Conservation (phyloP, 768 basidiomycete species). For the Cystofilobasidium bisporidii region DNA sequence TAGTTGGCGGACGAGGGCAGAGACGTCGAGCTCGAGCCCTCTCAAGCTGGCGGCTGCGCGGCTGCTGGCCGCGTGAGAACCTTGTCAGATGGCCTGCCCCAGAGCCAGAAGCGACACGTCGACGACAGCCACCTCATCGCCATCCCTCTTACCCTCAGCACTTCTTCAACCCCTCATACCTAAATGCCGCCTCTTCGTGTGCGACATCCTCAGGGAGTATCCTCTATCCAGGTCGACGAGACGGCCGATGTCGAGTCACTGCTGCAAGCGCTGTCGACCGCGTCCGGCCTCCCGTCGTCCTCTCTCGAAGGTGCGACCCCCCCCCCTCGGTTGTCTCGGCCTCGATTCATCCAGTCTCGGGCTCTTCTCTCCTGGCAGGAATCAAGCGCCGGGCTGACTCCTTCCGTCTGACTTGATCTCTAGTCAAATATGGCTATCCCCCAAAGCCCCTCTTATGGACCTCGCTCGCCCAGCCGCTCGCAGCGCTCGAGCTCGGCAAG, state of each 20-base stretch:
- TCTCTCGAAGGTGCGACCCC: constrained; percentile 62
- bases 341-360: background rate
- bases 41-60: too few species aligned
- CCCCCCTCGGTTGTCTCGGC: constrained; percentile 16
- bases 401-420: background rate
- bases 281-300: constrained; percentile 61
- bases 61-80: too few species aligned
- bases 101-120: too few species aligned
- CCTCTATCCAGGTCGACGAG: constrained; percentile 61
- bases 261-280: constrained; percentile 57
- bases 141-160: too few species aligned
- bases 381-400: background rate
- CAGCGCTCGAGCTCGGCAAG: constrained; percentile 61
- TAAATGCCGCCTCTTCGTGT: constrained; percentile 49
- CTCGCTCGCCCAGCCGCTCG: constrained; percentile 57
- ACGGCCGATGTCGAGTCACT: constrained; percentile 64
- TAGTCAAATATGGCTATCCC: constrained; percentile 59
- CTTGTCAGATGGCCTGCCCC: too few species aligned
- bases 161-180: too few species aligned
- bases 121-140: too few species aligned
- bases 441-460: constrained; percentile 61
- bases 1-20: too few species aligned
- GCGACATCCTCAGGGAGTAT: constrained; percentile 72
- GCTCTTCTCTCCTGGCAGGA: background rate
- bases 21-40: too few species aligned